phyloP scores from a whole-genome alignment of 768 basidiomycete genomes.

The Artomyces pyxidatus region DNA sequence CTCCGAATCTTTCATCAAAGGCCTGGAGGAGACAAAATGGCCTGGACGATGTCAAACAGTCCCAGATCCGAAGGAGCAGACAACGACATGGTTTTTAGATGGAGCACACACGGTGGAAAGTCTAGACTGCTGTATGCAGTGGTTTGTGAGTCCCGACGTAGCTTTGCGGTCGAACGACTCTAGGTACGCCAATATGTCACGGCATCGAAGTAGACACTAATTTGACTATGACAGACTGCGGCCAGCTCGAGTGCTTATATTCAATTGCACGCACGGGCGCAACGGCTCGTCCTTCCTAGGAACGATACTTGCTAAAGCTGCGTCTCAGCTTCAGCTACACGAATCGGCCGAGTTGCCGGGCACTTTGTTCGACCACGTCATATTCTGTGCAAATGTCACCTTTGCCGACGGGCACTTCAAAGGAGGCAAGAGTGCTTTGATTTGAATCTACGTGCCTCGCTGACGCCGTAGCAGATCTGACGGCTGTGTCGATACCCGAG shows the following conservation, averaged over 20 bases:
- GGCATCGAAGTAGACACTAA: no score
- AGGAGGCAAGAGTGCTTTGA: conserved; percentile 70
- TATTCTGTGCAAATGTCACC: conserved; percentile 96
- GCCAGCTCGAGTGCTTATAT: conserved; percentile 60
- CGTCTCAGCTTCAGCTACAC: conserved; percentile 36
- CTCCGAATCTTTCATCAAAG: conserved; percentile 46
- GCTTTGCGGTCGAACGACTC: conserved; percentile 30
- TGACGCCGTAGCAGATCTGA: conserved; percentile 74
- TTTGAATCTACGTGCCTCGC: conserved; percentile 1
- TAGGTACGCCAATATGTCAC: conserved; percentile 1
- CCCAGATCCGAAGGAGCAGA: conserved; percentile 41
- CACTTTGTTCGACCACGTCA: conserved; percentile 71
- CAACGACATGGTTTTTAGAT: conserved; percentile 82
- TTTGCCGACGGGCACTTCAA: conserved; percentile 86
- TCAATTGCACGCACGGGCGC: conserved; percentile 92
- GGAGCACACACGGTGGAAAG: conserved; percentile 95
- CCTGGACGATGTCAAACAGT: conserved; percentile 92
- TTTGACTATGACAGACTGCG: conserved; percentile 23
- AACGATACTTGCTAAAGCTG: conserved; percentile 45
- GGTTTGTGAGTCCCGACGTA: conserved; percentile 67
- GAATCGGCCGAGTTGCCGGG: conserved; percentile 29
- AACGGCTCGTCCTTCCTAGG: conserved; percentile 68
- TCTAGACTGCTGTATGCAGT: conserved; percentile 76
- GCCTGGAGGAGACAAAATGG: conserved; percentile 71
- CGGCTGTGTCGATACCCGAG: conserved; percentile 54